Evolutionary conservation across 148 eudicot species (phyloP).

Genomic region (Persicaria maculosa): DNA sequence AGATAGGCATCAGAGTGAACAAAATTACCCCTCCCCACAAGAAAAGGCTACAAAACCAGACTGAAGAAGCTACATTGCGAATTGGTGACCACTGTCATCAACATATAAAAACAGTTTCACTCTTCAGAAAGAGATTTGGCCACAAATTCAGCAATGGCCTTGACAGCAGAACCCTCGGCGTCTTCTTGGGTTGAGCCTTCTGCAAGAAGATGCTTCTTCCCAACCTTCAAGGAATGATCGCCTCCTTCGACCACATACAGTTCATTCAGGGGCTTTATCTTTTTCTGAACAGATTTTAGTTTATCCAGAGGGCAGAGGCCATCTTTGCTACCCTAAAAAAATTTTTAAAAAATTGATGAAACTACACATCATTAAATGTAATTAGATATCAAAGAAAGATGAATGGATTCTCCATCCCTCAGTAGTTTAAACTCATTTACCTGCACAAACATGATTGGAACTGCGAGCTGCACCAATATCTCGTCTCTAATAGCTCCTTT

Average conservation of each 20-base stretch:
- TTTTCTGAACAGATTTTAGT: conserved; percentile 51
- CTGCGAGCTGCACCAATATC: conserved; percentile 47
- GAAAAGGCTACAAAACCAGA: background rate
- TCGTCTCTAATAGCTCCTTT: conserved; percentile 65
- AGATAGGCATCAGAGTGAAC: background rate
- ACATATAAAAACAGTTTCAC: background rate
- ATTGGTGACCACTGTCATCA: background rate
- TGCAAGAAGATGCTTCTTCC: conserved; percentile 50
- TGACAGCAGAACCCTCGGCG: conserved; percentile 53
- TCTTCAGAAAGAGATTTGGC: conserved; percentile 9
- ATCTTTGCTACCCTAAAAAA: conserved; percentile 73
- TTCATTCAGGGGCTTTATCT: conserved; percentile 34
- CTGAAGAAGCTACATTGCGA: background rate
- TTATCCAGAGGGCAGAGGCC: conserved; percentile 62
- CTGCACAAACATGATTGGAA: conserved; percentile 88
- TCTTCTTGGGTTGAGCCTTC: conserved; percentile 48
- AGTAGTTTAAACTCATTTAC: conserved; percentile 20
- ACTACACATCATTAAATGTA: background rate
- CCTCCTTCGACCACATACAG: conserved; percentile 77
- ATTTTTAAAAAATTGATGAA: background rate
- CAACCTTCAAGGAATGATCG: conserved; percentile 81
- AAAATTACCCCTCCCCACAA: background rate
- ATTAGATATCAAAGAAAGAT: background rate
- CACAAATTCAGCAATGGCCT: conserved; percentile 48
- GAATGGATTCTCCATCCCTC: background rate